Base-by-base conservation (phyloP, 2,329 filamentous ascomycete species). In the Penicillium oxalicum region DNA sequence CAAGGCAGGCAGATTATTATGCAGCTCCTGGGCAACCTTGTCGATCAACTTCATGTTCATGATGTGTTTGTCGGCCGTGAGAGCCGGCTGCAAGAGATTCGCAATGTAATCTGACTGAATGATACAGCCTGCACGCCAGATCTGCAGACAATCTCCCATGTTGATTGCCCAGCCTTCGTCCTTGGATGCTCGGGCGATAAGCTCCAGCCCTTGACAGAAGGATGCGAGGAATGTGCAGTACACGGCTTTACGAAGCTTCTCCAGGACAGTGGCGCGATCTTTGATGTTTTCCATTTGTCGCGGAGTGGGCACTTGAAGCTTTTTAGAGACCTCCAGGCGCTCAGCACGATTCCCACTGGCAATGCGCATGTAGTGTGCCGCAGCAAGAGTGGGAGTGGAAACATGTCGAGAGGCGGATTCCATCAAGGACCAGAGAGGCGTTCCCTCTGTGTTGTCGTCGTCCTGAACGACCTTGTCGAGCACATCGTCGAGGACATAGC, bases 401-500 rank as follows among this genome's bases (percentile, higher is more conserved):
- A 86, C 73, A 57, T 88, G 84, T 3, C 81, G 72, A 4, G 72
- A 65, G 5, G 83, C 76, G 0, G 81, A 79, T 61, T 87, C 79
- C 55, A 77, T 77, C 53, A 82, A 78, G 4, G 79, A 78, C 84
- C 82, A 87, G 41, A 80, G 75, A 0, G 82, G 80, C 0, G 84
- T 88, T 0, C 84, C 83, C 62, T 87, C 84, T 36, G 80, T 79
- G 44, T 79, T 75, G 29, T 83, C 81, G 18, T 80, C 77, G 55
- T 87, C 83, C 65, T 88, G 83, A 0, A 87, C 83, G 0, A 88
- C 83, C 61, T 86, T 86, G 65, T 87, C 84, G 45, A 82, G 75
- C 1, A 87, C 77, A 18, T 79, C 73, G 27, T 78, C 76, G 1
- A 88, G 72, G 0, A 87, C 77, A 33, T 79, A 75, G 45, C 71